phyloP scores from a whole-genome alignment of 345 rosid genomes.

The Eucalyptus fibrosa region DNA sequence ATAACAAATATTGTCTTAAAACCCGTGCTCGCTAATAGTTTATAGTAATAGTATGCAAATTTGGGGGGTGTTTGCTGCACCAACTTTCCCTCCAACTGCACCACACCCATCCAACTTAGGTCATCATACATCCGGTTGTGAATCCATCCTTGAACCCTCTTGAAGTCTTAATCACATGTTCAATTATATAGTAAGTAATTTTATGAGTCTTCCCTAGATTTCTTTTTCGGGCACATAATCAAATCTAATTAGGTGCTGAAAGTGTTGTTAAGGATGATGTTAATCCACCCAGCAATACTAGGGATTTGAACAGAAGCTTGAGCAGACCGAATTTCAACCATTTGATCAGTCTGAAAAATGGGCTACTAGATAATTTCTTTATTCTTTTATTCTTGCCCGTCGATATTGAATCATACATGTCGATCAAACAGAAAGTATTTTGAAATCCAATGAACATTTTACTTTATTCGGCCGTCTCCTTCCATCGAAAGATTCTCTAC shows the following conservation, averaged over 20 bases:
- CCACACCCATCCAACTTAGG: neutral
- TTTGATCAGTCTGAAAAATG: neutral
- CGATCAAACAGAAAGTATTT: neutral
- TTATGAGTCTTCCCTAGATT: neutral
- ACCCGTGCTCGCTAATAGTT: neutral
- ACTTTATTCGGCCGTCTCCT: neutral
- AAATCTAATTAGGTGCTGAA: neutral
- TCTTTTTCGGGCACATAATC: neutral
- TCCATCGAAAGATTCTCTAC: neutral
- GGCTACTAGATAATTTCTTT: neutral
- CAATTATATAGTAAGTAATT: neutral
- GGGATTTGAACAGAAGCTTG: neutral
- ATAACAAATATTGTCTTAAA: conserved; percentile 1
- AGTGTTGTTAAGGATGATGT: neutral
- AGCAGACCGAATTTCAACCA: neutral
- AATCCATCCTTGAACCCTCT: neutral
- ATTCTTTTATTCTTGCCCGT: neutral
- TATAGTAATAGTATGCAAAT: neutral
- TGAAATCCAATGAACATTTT: neutral
- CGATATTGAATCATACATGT: neutral
- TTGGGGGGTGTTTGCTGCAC: conserved; percentile 24
- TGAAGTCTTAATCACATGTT: neutral
- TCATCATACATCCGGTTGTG: neutral
- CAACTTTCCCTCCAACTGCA: conserved; percentile 15
- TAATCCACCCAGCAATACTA: neutral